Conservation (phyloP, 2,329 filamentous ascomycete species). For the Fusarium sp. region DNA sequence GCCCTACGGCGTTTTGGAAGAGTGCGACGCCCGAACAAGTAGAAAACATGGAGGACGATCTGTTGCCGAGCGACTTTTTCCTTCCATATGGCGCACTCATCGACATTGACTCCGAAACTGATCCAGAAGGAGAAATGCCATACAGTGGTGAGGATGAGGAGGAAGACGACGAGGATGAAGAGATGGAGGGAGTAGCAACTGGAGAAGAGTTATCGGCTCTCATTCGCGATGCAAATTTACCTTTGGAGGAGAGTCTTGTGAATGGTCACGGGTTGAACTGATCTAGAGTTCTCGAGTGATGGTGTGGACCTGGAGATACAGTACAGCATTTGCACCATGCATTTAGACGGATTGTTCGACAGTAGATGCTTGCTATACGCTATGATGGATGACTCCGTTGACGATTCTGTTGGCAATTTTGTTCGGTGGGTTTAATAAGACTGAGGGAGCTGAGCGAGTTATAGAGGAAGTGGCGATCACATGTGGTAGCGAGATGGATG, state of each 20-base stretch:
- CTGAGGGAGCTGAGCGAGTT: no score
- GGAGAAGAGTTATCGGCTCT: constrained; percentile 41
- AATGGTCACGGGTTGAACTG: constrained; percentile 5
- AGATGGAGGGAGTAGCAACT: constrained; percentile 14
- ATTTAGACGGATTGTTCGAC: no score
- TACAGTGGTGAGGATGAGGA: constrained; percentile 42
- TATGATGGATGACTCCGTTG: no score
- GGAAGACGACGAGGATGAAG: constrained; percentile 28
- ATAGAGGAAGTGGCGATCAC: no score
- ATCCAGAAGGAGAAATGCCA: constrained; percentile 48
- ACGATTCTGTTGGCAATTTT: no score
- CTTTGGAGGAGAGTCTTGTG: constrained; percentile 28
- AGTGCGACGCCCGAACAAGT: constrained; percentile 63
- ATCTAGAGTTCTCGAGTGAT: background rate
- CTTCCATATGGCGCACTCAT: constrained; percentile 46
- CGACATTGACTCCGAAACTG: constrained; percentile 33
- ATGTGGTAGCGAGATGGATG: no score
- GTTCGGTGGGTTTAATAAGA: no score
- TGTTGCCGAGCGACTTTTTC: constrained; percentile 51
- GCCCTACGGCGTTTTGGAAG: constrained; percentile 85
- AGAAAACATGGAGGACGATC: constrained; percentile 46
- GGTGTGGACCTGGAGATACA: background rate
- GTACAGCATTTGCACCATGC: background rate
- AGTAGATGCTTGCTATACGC: no score
- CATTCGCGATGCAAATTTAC: constrained; percentile 36